Evolutionary conservation across 306 rosid genomes (phyloP), one percentile per base, ranked within the genome.

Genomic region (Cyclanthera cordifolia): DNA sequence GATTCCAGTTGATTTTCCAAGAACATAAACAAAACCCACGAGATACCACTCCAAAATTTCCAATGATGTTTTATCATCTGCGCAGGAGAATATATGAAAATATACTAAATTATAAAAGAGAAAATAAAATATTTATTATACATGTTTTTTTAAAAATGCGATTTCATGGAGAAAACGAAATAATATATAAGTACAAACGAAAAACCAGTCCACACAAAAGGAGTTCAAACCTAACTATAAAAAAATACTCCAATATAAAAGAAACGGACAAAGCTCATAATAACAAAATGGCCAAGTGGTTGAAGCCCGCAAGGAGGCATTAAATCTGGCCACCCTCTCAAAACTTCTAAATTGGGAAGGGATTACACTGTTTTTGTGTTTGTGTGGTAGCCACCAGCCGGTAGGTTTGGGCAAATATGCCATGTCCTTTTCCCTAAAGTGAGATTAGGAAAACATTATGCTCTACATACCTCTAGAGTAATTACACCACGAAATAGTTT

Each of bases 401-500:
- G 20, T 21, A 11, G 10, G 54, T 2, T 3, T 19, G 23, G 9
- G 54, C 10, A 51, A 34, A 34, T 34, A 34, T 34, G 41, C 41
- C 41, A 34, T 37, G 25, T 52, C 56, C n/a, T 23, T 4, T 16
- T 53, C 59, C 59, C 59, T 24, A 12, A 8, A 53, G 13, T 53
- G 30, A 53, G 30, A 53, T 53, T 8, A 51, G 24, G 56, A 9
- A 19, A 20, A 19, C 25, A 51, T 19, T 8, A 51, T 51, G 56
- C 56, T 51, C 41, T 70, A 54, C 76, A 58, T 84, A 93, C 99
- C 99, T 93, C 99, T 78, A 93, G 73, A 52, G 90, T 79, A 78
- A 93, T 86, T 75, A 90, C 95, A 78, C 96, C 99, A 48, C 90
- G 99, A 52, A 93, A 93, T 77, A 82, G 81, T 57, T 87, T 79